phyloP scores from a whole-genome alignment of 2,329 filamentous ascomycete genomes.

The Dactylellina haptotyla region DNA sequence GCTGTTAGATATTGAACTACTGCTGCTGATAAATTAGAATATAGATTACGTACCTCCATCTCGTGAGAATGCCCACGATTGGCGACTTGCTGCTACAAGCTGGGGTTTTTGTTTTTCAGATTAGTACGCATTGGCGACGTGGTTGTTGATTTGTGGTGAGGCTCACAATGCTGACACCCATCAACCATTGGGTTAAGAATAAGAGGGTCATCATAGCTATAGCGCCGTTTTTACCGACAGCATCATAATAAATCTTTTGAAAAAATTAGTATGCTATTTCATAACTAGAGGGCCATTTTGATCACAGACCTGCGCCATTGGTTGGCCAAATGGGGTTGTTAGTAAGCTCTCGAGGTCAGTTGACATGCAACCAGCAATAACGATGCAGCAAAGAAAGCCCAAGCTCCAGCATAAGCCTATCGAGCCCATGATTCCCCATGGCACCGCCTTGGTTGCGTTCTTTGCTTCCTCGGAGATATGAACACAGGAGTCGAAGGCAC shows the following conservation, averaged over 20 bases:
- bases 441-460: conserved; percentile 70
- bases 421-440: conserved; percentile 70
- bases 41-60: conserved; percentile 62
- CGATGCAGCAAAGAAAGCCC: conserved; percentile 69
- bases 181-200: conserved; percentile 72
- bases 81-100: conserved; percentile 69
- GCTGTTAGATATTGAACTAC: not conserved
- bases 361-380: conserved; percentile 69
- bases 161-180: conserved; percentile 67
- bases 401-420: conserved; percentile 69
- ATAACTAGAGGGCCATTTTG: not conserved
- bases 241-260: conserved; percentile 70
- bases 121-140: not conserved
- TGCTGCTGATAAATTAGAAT: not conserved
- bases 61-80: conserved; percentile 72
- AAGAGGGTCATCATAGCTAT: conserved; percentile 70
- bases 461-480: conserved; percentile 72
- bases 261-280: not conserved
- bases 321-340: conserved; percentile 68
- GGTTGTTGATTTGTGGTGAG: not conserved
- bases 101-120: conserved; percentile 20
- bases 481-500: conserved; percentile 65
- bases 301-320: conserved; percentile 65
- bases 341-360: conserved; percentile 66
- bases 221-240: conserved; percentile 70